Conservation (phyloP, 83 land plant genomes). For the Diphasiastrum complanatum region DNA sequence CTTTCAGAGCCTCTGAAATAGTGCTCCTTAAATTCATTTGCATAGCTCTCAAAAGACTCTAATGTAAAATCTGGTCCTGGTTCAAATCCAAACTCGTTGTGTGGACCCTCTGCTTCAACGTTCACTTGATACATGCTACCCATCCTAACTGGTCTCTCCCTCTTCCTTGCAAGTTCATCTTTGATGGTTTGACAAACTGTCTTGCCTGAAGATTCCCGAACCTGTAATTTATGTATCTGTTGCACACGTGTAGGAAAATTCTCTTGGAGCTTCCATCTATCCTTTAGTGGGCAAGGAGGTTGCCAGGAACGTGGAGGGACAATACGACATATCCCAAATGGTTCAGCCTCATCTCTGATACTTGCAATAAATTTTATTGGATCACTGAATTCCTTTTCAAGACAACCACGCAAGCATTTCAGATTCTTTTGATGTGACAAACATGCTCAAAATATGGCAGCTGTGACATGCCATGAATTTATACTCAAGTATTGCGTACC, state of each 20-base stretch:
- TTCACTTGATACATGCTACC: background rate
- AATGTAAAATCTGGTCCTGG: conserved; percentile 58
- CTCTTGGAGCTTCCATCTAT: conserved; percentile 33
- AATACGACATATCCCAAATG: conserved; percentile 85
- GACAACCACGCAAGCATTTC: background rate
- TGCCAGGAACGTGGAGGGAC: conserved; percentile 85
- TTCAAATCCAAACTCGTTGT: conserved; percentile 49
- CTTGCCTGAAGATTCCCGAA: conserved; percentile 26
- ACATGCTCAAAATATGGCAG: background rate
- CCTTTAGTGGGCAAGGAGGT: conserved; percentile 65
- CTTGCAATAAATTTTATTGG: conserved; percentile 59
- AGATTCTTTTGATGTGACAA: background rate
- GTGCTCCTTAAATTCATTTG: conserved; percentile 66
- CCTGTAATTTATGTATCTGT: conserved; percentile 53
- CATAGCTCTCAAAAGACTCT: conserved; percentile 61
- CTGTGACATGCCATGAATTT: background rate
- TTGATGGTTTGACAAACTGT: conserved; percentile 29
- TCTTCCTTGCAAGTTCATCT: conserved; percentile 26
- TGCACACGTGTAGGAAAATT: conserved; percentile 61
- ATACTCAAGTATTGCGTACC: conserved; percentile 45
- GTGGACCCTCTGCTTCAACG: background rate
- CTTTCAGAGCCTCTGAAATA: conserved; percentile 35
- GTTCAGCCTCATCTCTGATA: conserved; percentile 60
- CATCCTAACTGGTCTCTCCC: conserved; percentile 12
- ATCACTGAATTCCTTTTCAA: conserved; percentile 65